Evolutionary conservation across 2,329 filamentous ascomycete genomes (phyloP).

Genomic region (Aspergillus chevalieri): DNA sequence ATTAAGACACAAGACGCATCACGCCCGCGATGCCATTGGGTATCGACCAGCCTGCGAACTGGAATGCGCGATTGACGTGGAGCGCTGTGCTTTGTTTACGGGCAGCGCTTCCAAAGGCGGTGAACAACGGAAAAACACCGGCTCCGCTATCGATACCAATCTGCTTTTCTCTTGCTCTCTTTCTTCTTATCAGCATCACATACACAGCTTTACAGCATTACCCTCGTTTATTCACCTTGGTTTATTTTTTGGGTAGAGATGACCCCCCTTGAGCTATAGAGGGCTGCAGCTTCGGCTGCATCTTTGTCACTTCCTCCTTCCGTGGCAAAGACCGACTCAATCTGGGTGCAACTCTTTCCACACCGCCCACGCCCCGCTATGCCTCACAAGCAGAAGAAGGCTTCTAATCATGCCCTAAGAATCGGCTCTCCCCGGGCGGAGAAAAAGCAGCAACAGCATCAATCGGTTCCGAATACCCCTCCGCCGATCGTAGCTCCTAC

Average conservation of each 20-base stretch:
- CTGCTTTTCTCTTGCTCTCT: constrained; percentile 5
- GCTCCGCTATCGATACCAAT: constrained; percentile 16
- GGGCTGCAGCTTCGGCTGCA: constrained; percentile 40
- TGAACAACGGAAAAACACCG: constrained; percentile 16
- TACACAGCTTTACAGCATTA: constrained; percentile 7
- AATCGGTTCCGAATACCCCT: constrained; percentile 23
- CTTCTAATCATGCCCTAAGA: constrained; percentile 27
- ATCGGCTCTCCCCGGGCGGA: constrained; percentile 29
- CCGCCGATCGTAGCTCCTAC: constrained; percentile 36
- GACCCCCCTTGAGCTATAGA: constrained; percentile 27
- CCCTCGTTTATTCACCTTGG: constrained; percentile 9
- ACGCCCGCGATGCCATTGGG: constrained; percentile 13
- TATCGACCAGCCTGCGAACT: constrained; percentile 4
- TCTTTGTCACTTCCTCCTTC: constrained; percentile 25
- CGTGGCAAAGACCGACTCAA: constrained; percentile 24
- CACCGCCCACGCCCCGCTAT: constrained; percentile 35
- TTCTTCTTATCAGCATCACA: background rate
- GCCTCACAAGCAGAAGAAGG: constrained; percentile 41
- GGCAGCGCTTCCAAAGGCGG: constrained; percentile 12
- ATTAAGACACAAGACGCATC: constrained; percentile 11
- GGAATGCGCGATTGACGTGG: constrained; percentile 19
- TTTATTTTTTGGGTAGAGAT: constrained; percentile 13
- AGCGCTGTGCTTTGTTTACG: constrained; percentile 31
- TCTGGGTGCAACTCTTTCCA: constrained; percentile 22
- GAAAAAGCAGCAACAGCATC: constrained; percentile 22